phyloP scores from a whole-genome alignment of 305 asterid genomes.

The Stenogyne calaminthoides region DNA sequence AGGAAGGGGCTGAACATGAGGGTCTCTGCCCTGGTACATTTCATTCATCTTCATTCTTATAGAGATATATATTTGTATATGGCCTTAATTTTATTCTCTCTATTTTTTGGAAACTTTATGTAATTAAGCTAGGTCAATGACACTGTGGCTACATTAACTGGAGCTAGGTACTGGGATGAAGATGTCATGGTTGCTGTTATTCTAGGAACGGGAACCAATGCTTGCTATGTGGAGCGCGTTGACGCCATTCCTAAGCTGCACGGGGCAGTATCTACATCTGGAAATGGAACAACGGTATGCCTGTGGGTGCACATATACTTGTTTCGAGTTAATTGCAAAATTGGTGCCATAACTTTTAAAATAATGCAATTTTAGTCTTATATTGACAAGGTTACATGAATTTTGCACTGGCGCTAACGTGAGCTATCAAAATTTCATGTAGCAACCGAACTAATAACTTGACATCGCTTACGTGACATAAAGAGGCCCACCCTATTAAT shows the following conservation, averaged over 20 bases:
- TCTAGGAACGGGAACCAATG: constrained; percentile 84
- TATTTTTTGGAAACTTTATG: constrained; percentile 8
- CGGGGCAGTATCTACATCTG: constrained; percentile 39
- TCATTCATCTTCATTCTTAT: constrained; percentile 8
- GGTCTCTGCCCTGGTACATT: constrained; percentile 73
- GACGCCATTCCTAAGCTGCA: constrained; percentile 62
- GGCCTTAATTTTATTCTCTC: not conserved
- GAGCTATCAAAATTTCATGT: too few relatives aligned
- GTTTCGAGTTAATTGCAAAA: too few relatives aligned
- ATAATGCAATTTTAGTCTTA: too few relatives aligned
- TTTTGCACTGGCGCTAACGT: too few relatives aligned
- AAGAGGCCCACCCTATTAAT: too few relatives aligned
- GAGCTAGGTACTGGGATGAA: constrained; percentile 78
- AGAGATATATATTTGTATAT: not conserved
- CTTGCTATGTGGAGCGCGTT: constrained; percentile 68
- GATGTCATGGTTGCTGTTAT: constrained; percentile 82
- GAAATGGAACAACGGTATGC: constrained; percentile 50
- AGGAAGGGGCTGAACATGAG: constrained; percentile 66
- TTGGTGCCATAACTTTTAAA: too few relatives aligned
- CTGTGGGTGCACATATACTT: not conserved
- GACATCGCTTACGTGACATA: too few relatives aligned
- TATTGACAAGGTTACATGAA: too few relatives aligned
- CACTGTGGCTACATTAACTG: constrained; percentile 78
- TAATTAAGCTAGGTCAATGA: constrained; percentile 72
- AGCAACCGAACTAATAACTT: too few relatives aligned